phyloP scores from a whole-genome alignment of 371 early-diverging fungal species.

The Mucor circinelloides region DNA sequence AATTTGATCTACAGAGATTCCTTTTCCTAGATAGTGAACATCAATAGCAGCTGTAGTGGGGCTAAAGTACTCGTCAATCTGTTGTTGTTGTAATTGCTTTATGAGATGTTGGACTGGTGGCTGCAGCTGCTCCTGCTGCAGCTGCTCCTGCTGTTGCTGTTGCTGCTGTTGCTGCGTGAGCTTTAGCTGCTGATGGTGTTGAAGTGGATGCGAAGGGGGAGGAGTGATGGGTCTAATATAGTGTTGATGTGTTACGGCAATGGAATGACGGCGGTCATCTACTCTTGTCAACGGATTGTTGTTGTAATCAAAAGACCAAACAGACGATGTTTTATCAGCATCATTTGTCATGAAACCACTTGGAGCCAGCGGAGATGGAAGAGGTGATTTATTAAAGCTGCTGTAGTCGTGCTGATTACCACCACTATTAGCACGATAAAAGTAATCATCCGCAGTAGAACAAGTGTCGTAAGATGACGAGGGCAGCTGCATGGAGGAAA shows the following conservation, averaged over 20 bases:
- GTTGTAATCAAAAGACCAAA: slow-evolving; percentile 6
- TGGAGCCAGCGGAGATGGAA: slow-evolving; percentile 5
- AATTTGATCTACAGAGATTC: slow-evolving; percentile 40
- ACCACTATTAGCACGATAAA: not conserved
- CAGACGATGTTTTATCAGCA: not conserved
- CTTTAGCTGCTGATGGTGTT: not conserved
- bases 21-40: slow-evolving; percentile 38
- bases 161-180: not conserved
- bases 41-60: not conserved
- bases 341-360: slow-evolving; percentile 1
- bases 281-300: not conserved
- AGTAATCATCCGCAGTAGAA: not conserved
- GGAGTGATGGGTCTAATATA: slow-evolving; percentile 5
- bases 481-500: not conserved
- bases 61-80: slow-evolving; percentile 22
- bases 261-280: slow-evolving; percentile 13
- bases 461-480: not conserved
- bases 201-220: not conserved
- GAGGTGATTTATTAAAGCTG: not conserved
- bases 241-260: slow-evolving; percentile 2
- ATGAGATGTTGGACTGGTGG: not conserved
- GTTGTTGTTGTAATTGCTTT: slow-evolving; percentile 9
- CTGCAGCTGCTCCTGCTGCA: slow-evolving; percentile 4
- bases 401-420: not conserved
- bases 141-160: not conserved